These are phyloP conservation scores for Cryptosporidium sp. DNA, from an alignment of 169 alveolate species.

Conservation along the genomic window DNA sequence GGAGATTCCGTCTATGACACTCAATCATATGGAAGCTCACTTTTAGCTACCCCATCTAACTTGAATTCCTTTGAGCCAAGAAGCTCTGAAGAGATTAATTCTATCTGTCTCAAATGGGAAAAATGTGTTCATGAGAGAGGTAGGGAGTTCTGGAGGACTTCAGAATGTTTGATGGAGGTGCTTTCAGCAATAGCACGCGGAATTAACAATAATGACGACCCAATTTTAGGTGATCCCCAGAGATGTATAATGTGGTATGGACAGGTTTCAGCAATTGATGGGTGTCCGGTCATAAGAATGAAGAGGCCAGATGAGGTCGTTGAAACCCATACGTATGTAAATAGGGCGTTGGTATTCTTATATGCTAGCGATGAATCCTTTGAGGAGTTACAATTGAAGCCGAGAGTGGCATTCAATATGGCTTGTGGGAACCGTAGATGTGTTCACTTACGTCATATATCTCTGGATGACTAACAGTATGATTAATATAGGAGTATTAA, in stretches of 20 bases:
- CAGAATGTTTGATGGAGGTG: constrained; percentile 85
- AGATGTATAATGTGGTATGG: constrained; percentile 92
- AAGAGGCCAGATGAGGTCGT: constrained; percentile 86
- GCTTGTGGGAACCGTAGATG: constrained; percentile 91
- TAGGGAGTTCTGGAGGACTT: constrained; percentile 89
- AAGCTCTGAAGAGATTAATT: constrained; percentile 87
- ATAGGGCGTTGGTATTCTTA: constrained; percentile 89
- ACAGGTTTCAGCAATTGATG: constrained; percentile 84
- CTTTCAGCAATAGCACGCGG: constrained; percentile 85
- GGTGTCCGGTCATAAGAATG: constrained; percentile 88
- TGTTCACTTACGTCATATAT: constrained; percentile 89
- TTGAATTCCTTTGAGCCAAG: constrained; percentile 82
- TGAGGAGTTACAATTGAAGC: constrained; percentile 88
- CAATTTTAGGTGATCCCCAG: constrained; percentile 90
- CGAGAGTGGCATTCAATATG: constrained; percentile 89
- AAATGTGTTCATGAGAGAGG: constrained; percentile 92
- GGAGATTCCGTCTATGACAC: constrained; percentile 66
- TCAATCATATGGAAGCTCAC: constrained; percentile 73
- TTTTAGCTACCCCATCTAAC: constrained; percentile 59
- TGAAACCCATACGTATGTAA: constrained; percentile 88
- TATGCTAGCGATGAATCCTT: constrained; percentile 90
- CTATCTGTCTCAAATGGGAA: constrained; percentile 90
- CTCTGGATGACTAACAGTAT: constrained; percentile 83
- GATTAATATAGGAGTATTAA: not conserved
- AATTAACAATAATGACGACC: constrained; percentile 86